Conservation (phyloP, 768 basidiomycete genomes). For the Tricholomella constricta region DNA sequence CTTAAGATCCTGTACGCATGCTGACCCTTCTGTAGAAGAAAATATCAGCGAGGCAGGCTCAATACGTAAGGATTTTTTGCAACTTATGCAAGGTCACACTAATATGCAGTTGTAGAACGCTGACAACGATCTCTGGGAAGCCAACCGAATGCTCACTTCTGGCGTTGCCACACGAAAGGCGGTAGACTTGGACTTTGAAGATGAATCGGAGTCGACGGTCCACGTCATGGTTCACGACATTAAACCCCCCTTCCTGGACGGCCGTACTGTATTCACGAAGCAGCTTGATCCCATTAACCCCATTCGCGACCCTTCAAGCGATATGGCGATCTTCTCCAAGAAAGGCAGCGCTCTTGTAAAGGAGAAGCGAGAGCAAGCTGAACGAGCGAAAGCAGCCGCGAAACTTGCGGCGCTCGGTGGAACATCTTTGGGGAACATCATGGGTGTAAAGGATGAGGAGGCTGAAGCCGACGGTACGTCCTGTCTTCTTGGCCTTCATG, state of each 20-base stretch:
- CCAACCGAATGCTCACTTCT: constrained; percentile 95
- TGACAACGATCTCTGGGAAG: constrained; percentile 98
- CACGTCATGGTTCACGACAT: constrained; percentile 98
- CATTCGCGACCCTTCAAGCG: constrained; percentile 88
- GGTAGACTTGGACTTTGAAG: constrained; percentile 93
- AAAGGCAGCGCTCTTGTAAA: constrained; percentile 95
- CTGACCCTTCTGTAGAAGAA: constrained; percentile 55
- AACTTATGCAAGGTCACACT: constrained; percentile 3
- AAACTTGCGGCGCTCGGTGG: constrained; percentile 92
- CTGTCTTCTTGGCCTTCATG: constrained; percentile 16
- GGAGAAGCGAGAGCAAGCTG: constrained; percentile 95
- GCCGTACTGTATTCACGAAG: constrained; percentile 92
- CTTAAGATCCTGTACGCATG: neutral
- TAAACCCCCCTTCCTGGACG: constrained; percentile 97
- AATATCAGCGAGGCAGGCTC: constrained; percentile 92
- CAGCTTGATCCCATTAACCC: constrained; percentile 98
- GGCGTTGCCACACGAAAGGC: constrained; percentile 87
- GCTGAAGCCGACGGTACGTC: constrained; percentile 87
- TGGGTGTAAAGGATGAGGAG: constrained; percentile 95
- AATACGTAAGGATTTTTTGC: constrained; percentile 68
- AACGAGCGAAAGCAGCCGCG: constrained; percentile 94
- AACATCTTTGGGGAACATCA: constrained; percentile 93
- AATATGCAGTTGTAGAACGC: constrained; percentile 65
- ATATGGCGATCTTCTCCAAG: constrained; percentile 94
- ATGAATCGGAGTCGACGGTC: constrained; percentile 94